phyloP scores from a whole-genome alignment of 257 asterid species.

The Oldenlandia corymbosa region DNA sequence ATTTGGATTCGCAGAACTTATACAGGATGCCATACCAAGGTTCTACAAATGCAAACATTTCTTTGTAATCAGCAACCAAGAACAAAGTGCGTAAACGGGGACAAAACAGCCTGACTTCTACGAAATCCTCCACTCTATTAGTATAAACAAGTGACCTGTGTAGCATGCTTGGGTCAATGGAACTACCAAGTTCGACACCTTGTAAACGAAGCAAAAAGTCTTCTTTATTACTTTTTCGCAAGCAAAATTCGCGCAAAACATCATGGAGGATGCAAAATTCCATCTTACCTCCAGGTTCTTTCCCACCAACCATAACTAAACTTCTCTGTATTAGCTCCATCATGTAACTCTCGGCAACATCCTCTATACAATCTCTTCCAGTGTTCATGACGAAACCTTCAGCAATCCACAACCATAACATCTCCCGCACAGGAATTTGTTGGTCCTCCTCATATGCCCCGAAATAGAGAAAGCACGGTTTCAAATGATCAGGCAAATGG shows the following conservation, averaged over 20 bases:
- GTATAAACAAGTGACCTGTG: background rate
- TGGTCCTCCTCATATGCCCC: constrained; percentile 1
- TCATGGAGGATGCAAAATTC: background rate
- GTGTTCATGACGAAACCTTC: constrained; percentile 1
- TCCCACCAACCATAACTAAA: background rate
- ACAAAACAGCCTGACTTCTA: background rate
- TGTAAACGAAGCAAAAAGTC: background rate
- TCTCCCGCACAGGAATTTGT: background rate
- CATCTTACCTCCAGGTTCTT: background rate
- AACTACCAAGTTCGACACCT: background rate
- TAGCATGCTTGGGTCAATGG: background rate
- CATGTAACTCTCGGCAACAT: background rate
- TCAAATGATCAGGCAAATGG: background rate
- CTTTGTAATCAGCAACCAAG: background rate
- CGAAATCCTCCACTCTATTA: background rate
- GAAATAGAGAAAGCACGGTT: constrained; percentile 1
- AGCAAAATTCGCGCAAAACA: background rate
- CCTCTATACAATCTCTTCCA: background rate
- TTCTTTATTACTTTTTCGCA: constrained; percentile 1
- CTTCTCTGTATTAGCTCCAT: background rate
- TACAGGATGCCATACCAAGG: background rate
- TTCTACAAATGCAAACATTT: background rate
- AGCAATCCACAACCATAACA: constrained; percentile 3
- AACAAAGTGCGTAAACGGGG: constrained; percentile 8
- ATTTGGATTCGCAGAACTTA: background rate